Percentiles rank a stretch among this genome's conserved stretches.
These are phyloP conservation scores for Sarocladiaceae sp. DNA, from an alignment of 2,329 filamentous ascomycete genomes.

Conservation along the genomic window DNA sequence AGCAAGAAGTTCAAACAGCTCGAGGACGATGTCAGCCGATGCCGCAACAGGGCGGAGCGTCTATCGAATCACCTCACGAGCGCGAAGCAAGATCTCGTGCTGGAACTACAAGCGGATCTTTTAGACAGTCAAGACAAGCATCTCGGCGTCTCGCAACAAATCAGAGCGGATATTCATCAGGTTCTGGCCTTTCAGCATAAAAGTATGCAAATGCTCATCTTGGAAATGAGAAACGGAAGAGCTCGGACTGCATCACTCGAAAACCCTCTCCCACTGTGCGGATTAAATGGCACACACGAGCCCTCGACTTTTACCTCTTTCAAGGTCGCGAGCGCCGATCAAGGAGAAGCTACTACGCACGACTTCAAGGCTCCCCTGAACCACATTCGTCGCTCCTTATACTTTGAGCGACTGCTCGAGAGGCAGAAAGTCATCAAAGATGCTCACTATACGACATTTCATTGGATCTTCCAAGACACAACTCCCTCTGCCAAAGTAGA, in stretches of 20 bases:
- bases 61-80: neutral
- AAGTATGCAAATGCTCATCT: neutral
- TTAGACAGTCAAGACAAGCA: neutral
- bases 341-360: neutral
- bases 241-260: too few species aligned
- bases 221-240: neutral
- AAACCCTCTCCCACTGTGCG: neutral
- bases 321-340: too few species aligned
- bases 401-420: neutral
- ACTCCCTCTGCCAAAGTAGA: neutral
- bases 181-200: neutral
- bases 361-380: neutral
- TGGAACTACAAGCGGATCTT: neutral
- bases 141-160: neutral
- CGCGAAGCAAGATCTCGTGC: neutral
- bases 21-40: neutral
- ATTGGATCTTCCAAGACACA: slow-evolving; percentile 7
- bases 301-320: too few species aligned
- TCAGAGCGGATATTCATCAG: neutral
- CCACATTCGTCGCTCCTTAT: neutral
- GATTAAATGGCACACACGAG: too few species aligned
- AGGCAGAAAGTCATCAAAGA: neutral
- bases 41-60: neutral
- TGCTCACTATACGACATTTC: neutral
- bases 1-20: neutral